Percentiles rank a stretch among this genome's conserved stretches.
Conservation (phyloP, 1,284 basidiomycete species). For the Cutaneotrichosporon sp. region DNA sequence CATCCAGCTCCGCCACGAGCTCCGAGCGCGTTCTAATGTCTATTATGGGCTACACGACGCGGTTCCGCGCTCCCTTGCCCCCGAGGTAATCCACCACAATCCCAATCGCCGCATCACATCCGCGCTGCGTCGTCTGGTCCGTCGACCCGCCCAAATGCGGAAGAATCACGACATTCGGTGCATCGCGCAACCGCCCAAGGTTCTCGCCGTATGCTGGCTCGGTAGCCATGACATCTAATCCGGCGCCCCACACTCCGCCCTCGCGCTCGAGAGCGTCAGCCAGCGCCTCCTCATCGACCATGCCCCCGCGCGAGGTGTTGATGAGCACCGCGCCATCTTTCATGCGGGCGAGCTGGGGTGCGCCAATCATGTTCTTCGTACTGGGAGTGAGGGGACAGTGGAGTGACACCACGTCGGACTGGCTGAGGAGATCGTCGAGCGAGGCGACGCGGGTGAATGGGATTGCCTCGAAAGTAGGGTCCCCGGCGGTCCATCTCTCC, state of each 20-base stretch:
- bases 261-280: slow-evolving; percentile 46
- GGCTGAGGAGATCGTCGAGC: slow-evolving; percentile 51
- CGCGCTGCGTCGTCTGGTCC: slow-evolving; percentile 33
- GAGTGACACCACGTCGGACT: slow-evolving; percentile 55
- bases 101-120: slow-evolving; percentile 43
- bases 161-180: slow-evolving; percentile 40
- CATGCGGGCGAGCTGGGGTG: slow-evolving; percentile 50
- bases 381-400: slow-evolving; percentile 55
- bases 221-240: slow-evolving; percentile 56
- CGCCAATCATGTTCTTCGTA: slow-evolving; percentile 52
- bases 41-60: slow-evolving; percentile 33
- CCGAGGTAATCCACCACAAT: slow-evolving; percentile 44
- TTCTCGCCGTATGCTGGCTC: slow-evolving; percentile 45
- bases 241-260: slow-evolving; percentile 55
- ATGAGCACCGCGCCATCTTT: slow-evolving; percentile 51
- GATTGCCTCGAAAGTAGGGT: slow-evolving; percentile 43
- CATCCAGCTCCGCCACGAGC: slow-evolving; percentile 21
- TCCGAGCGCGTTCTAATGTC: neutral
- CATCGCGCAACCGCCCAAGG: slow-evolving; percentile 36
- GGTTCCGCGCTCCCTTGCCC: slow-evolving; percentile 35
- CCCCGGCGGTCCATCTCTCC: slow-evolving; percentile 36
- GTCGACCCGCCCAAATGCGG: slow-evolving; percentile 49
- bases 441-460: slow-evolving; percentile 53
- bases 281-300: slow-evolving; percentile 56
- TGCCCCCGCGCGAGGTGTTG: slow-evolving; percentile 56